Percentiles rank a stretch among this genome's conserved stretches.
Evolutionary conservation across 768 basidiomycete genomes (phyloP).

Genomic region (Kwoniella pini): DNA sequence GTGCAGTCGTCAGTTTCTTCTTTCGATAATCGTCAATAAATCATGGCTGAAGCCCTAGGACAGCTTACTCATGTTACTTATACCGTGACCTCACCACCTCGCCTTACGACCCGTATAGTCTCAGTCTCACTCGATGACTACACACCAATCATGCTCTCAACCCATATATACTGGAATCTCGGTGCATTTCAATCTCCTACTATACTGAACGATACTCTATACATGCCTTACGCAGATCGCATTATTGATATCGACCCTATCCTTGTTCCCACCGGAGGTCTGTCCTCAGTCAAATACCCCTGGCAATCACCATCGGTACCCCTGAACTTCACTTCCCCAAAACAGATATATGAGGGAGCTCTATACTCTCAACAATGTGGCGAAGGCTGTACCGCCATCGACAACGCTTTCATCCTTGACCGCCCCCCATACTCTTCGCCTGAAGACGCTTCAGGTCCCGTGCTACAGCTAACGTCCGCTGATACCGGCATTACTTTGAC

Average conservation of each 20-base stretch:
- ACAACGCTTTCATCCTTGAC: conserved; percentile 43
- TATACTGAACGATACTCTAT: conserved; percentile 36
- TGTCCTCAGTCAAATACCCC: conserved; percentile 22
- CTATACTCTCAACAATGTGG: conserved; percentile 28
- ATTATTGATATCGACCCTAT: conserved; percentile 38
- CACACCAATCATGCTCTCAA: conserved; percentile 46
- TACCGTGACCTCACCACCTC: conserved; percentile 26
- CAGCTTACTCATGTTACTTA: conserved; percentile 37
- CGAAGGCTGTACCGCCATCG: conserved; percentile 29
- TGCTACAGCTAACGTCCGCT: conserved; percentile 15
- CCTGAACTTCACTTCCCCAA: conserved; percentile 31
- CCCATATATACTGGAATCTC: conserved; percentile 49
- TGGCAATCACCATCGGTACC: conserved; percentile 11
- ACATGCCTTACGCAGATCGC: conserved; percentile 32
- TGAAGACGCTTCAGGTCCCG: conserved; percentile 4
- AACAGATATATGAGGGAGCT: conserved; percentile 24
- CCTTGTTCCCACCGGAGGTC: conserved; percentile 41
- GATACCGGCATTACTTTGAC: conserved; percentile 35
- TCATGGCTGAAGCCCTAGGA: background rate
- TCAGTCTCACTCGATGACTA: conserved; percentile 23
- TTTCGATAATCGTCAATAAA: too few relatives aligned
- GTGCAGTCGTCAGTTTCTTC: conserved; percentile 41
- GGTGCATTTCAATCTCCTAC: conserved; percentile 31
- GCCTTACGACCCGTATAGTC: conserved; percentile 28
- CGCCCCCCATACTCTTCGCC: conserved; percentile 3